Evolutionary conservation across 1,284 basidiomycete species (phyloP).

Genomic region (Schizophyllum commune): DNA sequence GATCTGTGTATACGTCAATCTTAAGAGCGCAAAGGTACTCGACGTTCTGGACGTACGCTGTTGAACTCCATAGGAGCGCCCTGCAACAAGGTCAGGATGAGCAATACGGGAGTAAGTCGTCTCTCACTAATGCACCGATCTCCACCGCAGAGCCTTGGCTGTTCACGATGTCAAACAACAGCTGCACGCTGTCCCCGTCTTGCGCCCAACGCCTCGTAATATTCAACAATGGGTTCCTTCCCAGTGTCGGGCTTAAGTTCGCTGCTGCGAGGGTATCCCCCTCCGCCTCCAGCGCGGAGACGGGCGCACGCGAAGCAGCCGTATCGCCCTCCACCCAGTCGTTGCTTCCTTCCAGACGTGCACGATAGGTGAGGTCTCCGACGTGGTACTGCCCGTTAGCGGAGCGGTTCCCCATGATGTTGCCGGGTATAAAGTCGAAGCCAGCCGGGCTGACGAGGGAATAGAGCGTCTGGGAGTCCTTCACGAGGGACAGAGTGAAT

Average conservation of each 20-base stretch:
- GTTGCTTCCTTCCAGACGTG: constrained; percentile 35
- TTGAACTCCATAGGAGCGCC: constrained; percentile 52
- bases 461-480: constrained; percentile 51
- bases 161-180: constrained; percentile 47
- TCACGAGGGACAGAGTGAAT: constrained; percentile 42
- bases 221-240: constrained; percentile 35
- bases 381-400: constrained; percentile 47
- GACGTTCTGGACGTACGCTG: constrained; percentile 28
- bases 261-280: constrained; percentile 42
- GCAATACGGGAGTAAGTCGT: no score
- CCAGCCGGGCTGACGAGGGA: constrained; percentile 34
- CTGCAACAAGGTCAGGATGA: neutral
- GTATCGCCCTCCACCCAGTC: constrained; percentile 43
- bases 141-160: constrained; percentile 39
- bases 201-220: constrained; percentile 48
- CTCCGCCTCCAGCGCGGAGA: constrained; percentile 31
- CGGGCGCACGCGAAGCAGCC: constrained; percentile 32
- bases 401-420: constrained; percentile 43
- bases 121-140: constrained; percentile 39
- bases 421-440: constrained; percentile 50
- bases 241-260: constrained; percentile 41
- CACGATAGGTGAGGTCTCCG: constrained; percentile 50
- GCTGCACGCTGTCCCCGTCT: constrained; percentile 32
- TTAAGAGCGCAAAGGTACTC: no score
- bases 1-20: constrained; percentile 26